These are phyloP conservation scores for Tolypocladium ovalisporum DNA, from an alignment of 2,329 filamentous ascomycete species.

Conservation along the genomic window DNA sequence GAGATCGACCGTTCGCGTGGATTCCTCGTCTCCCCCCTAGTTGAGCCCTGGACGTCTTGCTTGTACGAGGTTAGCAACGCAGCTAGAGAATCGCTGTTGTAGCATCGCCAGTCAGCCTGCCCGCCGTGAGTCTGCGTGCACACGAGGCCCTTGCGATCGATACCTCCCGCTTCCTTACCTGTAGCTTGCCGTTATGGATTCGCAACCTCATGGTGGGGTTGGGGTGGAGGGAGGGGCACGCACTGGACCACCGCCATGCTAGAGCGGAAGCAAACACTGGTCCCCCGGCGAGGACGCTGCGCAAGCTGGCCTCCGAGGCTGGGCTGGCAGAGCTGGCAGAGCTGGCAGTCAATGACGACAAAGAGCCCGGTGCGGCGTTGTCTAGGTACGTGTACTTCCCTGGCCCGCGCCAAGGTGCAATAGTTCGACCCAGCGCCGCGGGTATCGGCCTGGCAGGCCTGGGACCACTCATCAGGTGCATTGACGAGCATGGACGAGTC, in stretches of 20 bases:
- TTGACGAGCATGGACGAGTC: not conserved
- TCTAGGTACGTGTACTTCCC: too few species aligned
- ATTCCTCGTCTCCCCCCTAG: not conserved
- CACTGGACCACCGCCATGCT: not conserved
- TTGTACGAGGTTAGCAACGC: not conserved
- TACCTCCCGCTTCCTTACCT: not conserved
- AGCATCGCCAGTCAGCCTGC: not conserved
- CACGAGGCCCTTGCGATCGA: too few species aligned
- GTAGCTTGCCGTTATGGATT: not conserved
- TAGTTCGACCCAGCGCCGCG: not conserved
- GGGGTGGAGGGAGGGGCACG: not conserved
- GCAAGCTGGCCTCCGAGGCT: not conserved
- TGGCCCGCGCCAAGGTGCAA: too few species aligned
- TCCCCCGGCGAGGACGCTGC: not conserved
- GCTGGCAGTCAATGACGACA: not conserved
- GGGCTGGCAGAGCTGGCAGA: not conserved
- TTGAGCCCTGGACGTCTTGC: not conserved
- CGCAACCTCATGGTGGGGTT: not conserved
- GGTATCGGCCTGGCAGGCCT: not conserved
- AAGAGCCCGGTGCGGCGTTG: not conserved
- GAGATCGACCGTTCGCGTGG: not conserved
- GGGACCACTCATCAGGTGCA: not conserved
- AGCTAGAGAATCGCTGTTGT: not conserved
- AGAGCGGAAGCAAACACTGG: not conserved
- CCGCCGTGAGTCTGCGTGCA: too few species aligned